Evolutionary conservation across 352 stramenopile genomes (phyloP).

Genomic region (Pythium rhizo-oryzae): DNA sequence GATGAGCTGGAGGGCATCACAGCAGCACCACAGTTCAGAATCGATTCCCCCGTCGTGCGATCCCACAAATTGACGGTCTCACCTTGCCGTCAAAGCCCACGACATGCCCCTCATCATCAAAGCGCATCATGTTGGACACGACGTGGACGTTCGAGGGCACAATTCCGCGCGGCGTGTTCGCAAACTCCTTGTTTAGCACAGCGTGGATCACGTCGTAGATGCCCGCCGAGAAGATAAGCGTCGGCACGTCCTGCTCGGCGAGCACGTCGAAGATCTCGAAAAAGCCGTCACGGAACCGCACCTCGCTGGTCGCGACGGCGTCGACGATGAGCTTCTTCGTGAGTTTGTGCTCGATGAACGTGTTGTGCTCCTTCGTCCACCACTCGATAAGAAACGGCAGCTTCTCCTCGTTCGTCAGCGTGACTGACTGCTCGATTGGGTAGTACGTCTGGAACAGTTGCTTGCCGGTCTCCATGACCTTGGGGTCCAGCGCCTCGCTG

Average conservation of each 20-base stretch:
- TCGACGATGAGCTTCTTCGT: slow-evolving; percentile 43
- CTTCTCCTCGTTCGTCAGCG: slow-evolving; percentile 58
- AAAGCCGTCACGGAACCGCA: slow-evolving; percentile 62
- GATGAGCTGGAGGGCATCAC: slow-evolving; percentile 43
- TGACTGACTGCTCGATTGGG: slow-evolving; percentile 65
- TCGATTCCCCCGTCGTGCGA: not conserved
- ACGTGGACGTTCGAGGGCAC: slow-evolving; percentile 71
- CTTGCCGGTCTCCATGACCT: slow-evolving; percentile 36
- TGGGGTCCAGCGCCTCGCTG: slow-evolving; percentile 22
- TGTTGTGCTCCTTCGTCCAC: slow-evolving; percentile 57
- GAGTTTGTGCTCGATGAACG: slow-evolving; percentile 61
- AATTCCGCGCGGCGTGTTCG: slow-evolving; percentile 31
- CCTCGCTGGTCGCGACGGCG: slow-evolving; percentile 49
- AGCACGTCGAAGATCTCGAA: slow-evolving; percentile 66
- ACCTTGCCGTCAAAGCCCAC: slow-evolving; percentile 59
- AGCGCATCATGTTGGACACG: slow-evolving; percentile 84
- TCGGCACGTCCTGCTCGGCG: slow-evolving; percentile 57
- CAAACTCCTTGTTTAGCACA: slow-evolving; percentile 66
- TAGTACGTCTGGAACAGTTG: slow-evolving; percentile 70
- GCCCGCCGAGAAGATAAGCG: slow-evolving; percentile 72
- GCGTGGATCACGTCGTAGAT: slow-evolving; percentile 81
- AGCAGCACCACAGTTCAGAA: not conserved
- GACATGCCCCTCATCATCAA: slow-evolving; percentile 48
- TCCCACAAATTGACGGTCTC: not conserved
- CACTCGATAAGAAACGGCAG: slow-evolving; percentile 73